These are phyloP conservation scores for Euphorbia lathyris DNA, from an alignment of 345 rosid genomes.

Conservation along the genomic window DNA sequence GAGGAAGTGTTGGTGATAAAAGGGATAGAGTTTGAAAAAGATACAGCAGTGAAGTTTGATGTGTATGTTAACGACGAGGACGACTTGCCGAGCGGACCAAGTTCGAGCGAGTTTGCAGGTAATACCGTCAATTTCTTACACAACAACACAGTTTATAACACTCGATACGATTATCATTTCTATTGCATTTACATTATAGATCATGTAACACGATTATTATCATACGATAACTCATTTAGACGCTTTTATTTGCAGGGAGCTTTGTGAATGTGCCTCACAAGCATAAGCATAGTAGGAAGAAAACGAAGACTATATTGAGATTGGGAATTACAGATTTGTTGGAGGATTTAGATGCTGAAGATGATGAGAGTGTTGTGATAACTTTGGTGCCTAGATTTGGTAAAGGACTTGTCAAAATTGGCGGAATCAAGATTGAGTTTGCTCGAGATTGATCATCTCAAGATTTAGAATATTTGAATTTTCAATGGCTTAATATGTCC, in stretches of 20 bases:
- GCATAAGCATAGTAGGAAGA: slow-evolving; percentile 42
- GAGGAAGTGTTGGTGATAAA: slow-evolving; percentile 41
- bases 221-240: too few species aligned
- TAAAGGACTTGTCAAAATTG: slow-evolving; percentile 26
- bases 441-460: slow-evolving; percentile 17
- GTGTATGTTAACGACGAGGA: slow-evolving; percentile 51
- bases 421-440: slow-evolving; percentile 42
- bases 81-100: slow-evolving; percentile 26
- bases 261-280: slow-evolving; percentile 54
- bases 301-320: slow-evolving; percentile 35
- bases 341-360: slow-evolving; percentile 51
- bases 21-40: slow-evolving; percentile 40
- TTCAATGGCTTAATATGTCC: too few species aligned
- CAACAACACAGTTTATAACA: too few species aligned
- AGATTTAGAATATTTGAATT: not conserved
- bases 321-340: slow-evolving; percentile 48
- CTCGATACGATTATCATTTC: too few species aligned
- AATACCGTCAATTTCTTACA: too few species aligned
- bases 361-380: slow-evolving; percentile 46
- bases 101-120: slow-evolving; percentile 42
- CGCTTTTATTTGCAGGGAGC: slow-evolving; percentile 44
- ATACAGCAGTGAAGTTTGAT: slow-evolving; percentile 42
- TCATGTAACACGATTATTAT: too few species aligned
- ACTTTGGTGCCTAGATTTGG: slow-evolving; percentile 49
- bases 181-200: too few species aligned